Conservation (phyloP, 2,329 filamentous ascomycete genomes). For the Colletotrichum karsti region DNA sequence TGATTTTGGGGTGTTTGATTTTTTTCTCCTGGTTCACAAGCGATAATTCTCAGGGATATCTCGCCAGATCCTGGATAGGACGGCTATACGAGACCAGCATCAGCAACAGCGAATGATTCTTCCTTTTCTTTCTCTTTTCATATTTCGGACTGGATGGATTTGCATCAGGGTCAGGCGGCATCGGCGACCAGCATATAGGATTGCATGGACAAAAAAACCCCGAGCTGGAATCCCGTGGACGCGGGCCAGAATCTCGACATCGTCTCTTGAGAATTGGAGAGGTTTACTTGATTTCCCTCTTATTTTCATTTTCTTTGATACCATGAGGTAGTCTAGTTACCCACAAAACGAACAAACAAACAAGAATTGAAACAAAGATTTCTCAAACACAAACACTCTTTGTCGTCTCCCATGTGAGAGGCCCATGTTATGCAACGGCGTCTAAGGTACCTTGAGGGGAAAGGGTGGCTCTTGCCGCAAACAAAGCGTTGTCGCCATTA, state of each 20-base stretch:
- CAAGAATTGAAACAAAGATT: slow-evolving; percentile 1
- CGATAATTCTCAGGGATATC: slow-evolving; percentile 23
- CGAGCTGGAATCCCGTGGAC: slow-evolving; percentile 7
- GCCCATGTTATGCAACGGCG: neutral
- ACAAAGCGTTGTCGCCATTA: neutral
- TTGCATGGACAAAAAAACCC: slow-evolving; percentile 18
- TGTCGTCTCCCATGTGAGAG: neutral
- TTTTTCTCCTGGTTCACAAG: slow-evolving; percentile 17
- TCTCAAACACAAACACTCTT: neutral
- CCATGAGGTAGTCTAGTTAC: slow-evolving; percentile 17
- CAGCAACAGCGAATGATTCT: slow-evolving; percentile 28
- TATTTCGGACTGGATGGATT: slow-evolving; percentile 5
- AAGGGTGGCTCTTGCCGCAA: neutral
- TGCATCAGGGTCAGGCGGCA: slow-evolving; percentile 22
- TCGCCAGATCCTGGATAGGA: slow-evolving; percentile 23
- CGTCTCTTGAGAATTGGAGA: slow-evolving; percentile 1
- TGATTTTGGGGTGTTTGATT: slow-evolving; percentile 1
- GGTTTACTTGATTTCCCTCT: neutral
- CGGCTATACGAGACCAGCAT: slow-evolving; percentile 25
- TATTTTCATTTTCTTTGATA: slow-evolving; percentile 17
- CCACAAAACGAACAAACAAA: neutral
- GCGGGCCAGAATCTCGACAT: slow-evolving; percentile 6
- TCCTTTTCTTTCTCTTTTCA: neutral
- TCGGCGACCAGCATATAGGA: slow-evolving; percentile 25
- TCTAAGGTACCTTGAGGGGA: neutral